phyloP scores from a whole-genome alignment of 2,329 filamentous ascomycete genomes.

The Colletotrichum sp. region DNA sequence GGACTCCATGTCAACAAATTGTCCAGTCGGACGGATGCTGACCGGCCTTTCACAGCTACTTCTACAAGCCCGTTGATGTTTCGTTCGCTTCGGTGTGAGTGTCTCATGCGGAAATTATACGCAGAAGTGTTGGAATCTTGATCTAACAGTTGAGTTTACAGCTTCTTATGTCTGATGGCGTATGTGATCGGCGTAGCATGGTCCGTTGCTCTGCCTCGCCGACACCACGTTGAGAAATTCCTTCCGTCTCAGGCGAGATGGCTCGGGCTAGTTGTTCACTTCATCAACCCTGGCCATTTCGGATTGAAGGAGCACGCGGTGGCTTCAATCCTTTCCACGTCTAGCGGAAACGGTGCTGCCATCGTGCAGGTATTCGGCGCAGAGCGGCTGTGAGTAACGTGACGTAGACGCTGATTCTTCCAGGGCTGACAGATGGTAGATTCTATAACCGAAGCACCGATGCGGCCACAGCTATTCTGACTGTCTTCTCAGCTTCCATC shows the following conservation, averaged over 20 bases:
- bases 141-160: not conserved
- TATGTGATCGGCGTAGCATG: conserved; percentile 19
- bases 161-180: conserved; percentile 13
- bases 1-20: too few relatives aligned
- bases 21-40: too few relatives aligned
- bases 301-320: conserved; percentile 19
- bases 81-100: conserved; percentile 14
- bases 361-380: conserved; percentile 17
- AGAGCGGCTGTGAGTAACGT: not conserved
- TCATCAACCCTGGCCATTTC: conserved; percentile 18
- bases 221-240: conserved; percentile 16
- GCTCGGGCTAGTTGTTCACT: conserved; percentile 14
- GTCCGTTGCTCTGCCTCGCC: conserved; percentile 15
- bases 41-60: not conserved
- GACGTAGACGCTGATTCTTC: accelerated
- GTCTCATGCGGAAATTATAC: accelerated
- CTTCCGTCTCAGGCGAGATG: conserved; percentile 15
- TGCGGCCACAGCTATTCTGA: conserved; percentile 12
- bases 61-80: conserved; percentile 17
- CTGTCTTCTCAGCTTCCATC: conserved; percentile 10
- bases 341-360: conserved; percentile 15
- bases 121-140: accelerated
- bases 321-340: conserved; percentile 16
- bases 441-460: conserved; percentile 17
- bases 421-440: not conserved